Evolutionary conservation across 2,329 filamentous ascomycete species (phyloP).

Genomic region (Gliomastix tumulicola): DNA sequence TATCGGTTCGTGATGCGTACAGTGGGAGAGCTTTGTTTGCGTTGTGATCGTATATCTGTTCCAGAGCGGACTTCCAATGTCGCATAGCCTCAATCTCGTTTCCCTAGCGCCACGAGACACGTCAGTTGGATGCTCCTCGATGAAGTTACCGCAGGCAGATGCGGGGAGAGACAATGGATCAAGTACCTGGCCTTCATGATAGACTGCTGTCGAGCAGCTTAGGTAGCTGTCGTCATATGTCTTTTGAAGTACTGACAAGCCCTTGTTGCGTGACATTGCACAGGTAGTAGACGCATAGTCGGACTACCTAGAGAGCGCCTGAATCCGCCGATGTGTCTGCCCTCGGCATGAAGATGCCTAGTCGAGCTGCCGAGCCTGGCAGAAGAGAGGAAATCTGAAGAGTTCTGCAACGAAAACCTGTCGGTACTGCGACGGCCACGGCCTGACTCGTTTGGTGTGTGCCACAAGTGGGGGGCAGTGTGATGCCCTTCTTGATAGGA

Average conservation of each 20-base stretch:
- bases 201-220: slow-evolving; percentile 90
- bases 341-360: too few species aligned
- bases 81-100: slow-evolving; percentile 86
- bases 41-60: slow-evolving; percentile 83
- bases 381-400: neutral
- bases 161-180: too few species aligned
- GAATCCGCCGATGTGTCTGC: too few species aligned
- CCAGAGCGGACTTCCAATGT: slow-evolving; percentile 83
- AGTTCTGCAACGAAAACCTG: neutral
- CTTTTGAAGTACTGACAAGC: slow-evolving; percentile 77
- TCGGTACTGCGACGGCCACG: too few species aligned
- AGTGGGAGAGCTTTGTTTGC: slow-evolving; percentile 64
- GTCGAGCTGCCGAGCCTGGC: too few species aligned
- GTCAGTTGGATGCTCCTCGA: too few species aligned
- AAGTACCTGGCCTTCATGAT: slow-evolving; percentile 89
- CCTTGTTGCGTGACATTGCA: slow-evolving; percentile 47
- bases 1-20: slow-evolving; percentile 69
- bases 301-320: too few species aligned
- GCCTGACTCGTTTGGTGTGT: too few species aligned
- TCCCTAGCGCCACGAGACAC: too few species aligned
- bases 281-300: slow-evolving; percentile 17
- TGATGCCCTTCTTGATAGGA: too few species aligned
- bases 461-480: too few species aligned
- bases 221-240: slow-evolving; percentile 96
- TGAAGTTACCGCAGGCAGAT: too few species aligned